Base-by-base conservation (phyloP, 1,139 yeast genomes). In the Trichomonascaceae sp. region DNA sequence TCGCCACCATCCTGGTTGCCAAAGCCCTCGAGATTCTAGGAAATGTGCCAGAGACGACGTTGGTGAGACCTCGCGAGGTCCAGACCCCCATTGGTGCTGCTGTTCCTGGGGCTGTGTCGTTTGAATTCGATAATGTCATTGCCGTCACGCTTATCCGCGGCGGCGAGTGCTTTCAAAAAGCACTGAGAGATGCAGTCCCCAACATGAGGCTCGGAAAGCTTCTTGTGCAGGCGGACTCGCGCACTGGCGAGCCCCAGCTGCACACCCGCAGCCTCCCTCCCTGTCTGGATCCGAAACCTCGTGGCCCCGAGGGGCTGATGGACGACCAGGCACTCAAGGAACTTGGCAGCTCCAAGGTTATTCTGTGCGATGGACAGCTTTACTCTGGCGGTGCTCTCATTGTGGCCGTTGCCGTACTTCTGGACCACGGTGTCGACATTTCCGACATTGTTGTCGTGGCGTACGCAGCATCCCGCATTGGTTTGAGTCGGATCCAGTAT, bases 371-470 rank as follows among this genome's bases (percentile, higher is more conserved):
- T 51, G 80, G 94, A 0, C 96, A 87, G 53, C 66, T 84, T 32
- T 77, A 84, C 17, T 77, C 93, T 30, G 98, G 97, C 2, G 93
- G 95, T 0, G 94, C 94, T 0, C 76, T 87, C 2, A 80, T 84
- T 32, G 89, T 89, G 97, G 94, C 96, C 0, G 72, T 84, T 30
- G 92, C 85, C 46, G 87, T 89, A 3, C 61, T 89, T 37, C 47
- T 80, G 13, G 97, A 89, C 52, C 93, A 87, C 52, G 78, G 76
- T 13, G 76, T 81, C n/a, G 47, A 54, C 4, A 67, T 71, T 35
- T 60, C 66, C 28, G 69, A 80, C 43, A 80, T 89, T 28, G 67
- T 77, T 2, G 64, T 85, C 35, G 74, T 87, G 22, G 62, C 76
- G 13, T 81, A 79, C 50, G 56, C 79, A 39, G 81, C 85, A n/a